These are phyloP conservation scores for Penicillium sp. DNA, from an alignment of 2,329 filamentous ascomycete genomes.

Conservation along the genomic window DNA sequence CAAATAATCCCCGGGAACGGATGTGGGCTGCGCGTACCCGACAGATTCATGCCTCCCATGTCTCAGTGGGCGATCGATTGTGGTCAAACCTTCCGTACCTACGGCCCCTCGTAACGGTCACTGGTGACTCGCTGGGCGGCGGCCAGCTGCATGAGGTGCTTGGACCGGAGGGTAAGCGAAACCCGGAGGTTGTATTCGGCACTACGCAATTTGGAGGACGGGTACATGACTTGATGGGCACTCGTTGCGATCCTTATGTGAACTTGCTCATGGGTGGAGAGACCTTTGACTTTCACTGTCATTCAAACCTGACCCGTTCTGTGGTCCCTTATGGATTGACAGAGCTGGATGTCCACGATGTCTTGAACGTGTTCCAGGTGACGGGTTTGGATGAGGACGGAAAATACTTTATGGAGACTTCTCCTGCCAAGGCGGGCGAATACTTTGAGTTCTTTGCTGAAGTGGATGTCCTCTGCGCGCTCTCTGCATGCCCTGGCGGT, in stretches of 20 bases:
- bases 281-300: constrained; percentile 78
- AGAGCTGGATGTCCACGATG: constrained; percentile 78
- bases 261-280: constrained; percentile 69
- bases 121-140: constrained; percentile 61
- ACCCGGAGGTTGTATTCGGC: constrained; percentile 43
- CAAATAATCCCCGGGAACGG: constrained; percentile 70
- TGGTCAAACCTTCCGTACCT: constrained; percentile 79
- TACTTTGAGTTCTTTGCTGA: constrained; percentile 78
- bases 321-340: constrained; percentile 66
- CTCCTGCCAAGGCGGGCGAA: constrained; percentile 47
- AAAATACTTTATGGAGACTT: constrained; percentile 69
- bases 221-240: constrained; percentile 77
- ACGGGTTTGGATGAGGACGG: constrained; percentile 72
- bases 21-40: constrained; percentile 80
- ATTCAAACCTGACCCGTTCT: constrained; percentile 75
- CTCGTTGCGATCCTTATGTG: constrained; percentile 81
- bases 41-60: constrained; percentile 74
- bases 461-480: constrained; percentile 67
- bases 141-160: constrained; percentile 39
- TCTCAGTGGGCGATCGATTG: constrained; percentile 68
- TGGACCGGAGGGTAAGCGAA: constrained; percentile 36
- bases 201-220: constrained; percentile 58
- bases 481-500: constrained; percentile 71
- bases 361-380: constrained; percentile 83
- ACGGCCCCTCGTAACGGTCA: constrained; percentile 70